These are phyloP conservation scores for Calonectria multiphialidica DNA, from an alignment of 2,329 filamentous ascomycete species.

Conservation along the genomic window DNA sequence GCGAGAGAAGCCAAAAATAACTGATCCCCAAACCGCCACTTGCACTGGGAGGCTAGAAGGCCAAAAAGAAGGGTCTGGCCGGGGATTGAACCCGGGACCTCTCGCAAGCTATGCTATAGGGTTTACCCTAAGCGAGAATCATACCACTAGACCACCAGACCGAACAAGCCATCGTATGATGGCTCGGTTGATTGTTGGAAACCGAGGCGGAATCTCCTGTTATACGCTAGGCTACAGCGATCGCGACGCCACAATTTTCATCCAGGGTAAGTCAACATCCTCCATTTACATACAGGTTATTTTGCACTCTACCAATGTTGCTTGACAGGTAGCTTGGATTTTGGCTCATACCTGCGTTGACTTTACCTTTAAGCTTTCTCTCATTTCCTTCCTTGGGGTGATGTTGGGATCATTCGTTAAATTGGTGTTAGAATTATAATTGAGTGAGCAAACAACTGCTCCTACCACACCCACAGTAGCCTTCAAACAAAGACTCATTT, in stretches of 20 bases:
- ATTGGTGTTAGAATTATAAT: too few relatives aligned
- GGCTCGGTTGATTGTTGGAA: conserved; percentile 23
- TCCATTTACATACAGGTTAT: neutral
- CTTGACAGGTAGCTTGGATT: too few relatives aligned
- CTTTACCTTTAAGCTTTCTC: too few relatives aligned
- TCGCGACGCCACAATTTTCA: neutral
- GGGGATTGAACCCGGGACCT: conserved; percentile 58
- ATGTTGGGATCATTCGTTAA: too few relatives aligned
- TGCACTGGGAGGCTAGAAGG: neutral
- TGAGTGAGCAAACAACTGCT: too few relatives aligned
- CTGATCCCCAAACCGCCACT: neutral
- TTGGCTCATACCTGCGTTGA: too few relatives aligned
- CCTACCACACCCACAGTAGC: too few relatives aligned
- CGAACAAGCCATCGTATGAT: conserved; percentile 20
- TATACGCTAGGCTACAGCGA: neutral
- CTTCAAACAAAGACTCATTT: too few relatives aligned
- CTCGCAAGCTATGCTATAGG: conserved; percentile 42
- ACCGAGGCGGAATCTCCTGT: rapidly evolving
- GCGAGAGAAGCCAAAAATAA: neutral
- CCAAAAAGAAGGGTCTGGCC: conserved; percentile 51
- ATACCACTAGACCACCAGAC: conserved; percentile 48
- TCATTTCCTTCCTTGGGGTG: too few relatives aligned
- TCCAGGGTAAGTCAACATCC: neutral
- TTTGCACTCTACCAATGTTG: too few relatives aligned
- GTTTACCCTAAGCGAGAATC: conserved; percentile 48